Evolutionary conservation across 2,329 filamentous ascomycete species (phyloP).

Genomic region (Epichloe brachyelytri): DNA sequence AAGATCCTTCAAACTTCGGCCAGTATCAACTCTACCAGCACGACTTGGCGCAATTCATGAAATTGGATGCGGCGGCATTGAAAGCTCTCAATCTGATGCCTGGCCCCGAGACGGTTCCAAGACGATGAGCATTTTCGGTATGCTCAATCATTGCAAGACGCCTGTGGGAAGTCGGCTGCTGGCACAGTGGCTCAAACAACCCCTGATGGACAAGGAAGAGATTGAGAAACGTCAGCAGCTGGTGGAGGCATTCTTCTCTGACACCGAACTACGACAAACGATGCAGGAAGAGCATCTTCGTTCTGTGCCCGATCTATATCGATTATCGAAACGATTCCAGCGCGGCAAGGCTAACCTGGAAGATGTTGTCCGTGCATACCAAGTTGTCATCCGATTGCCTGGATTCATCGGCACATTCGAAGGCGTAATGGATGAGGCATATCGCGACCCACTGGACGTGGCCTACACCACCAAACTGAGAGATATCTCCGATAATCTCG

Average conservation of each 20-base stretch:
- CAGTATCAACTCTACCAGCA: conserved; percentile 97
- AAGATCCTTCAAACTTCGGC: conserved; percentile 88
- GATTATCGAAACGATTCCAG: conserved; percentile 89
- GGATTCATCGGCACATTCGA: conserved; percentile 83
- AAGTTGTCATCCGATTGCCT: conserved; percentile 83
- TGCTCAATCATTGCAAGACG: conserved; percentile 96
- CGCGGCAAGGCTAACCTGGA: conserved; percentile 82
- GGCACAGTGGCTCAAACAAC: conserved; percentile 95
- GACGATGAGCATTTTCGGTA: conserved; percentile 88
- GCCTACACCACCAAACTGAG: conserved; percentile 78
- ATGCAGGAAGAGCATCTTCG: conserved; percentile 95
- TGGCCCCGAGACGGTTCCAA: conserved; percentile 86
- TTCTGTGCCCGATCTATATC: conserved; percentile 86
- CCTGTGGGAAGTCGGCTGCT: conserved; percentile 80
- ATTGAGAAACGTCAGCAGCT: conserved; percentile 88
- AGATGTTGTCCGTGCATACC: conserved; percentile 90
- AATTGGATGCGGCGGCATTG: conserved; percentile 84
- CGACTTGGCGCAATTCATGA: conserved; percentile 95
- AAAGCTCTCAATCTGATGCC: conserved; percentile 97
- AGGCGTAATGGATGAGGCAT: conserved; percentile 88
- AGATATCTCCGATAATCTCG: conserved; percentile 63
- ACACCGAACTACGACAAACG: conserved; percentile 85
- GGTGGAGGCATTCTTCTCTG: conserved; percentile 86
- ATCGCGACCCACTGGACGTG: conserved; percentile 72
- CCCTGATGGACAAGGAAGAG: conserved; percentile 78